These are phyloP conservation scores for Trypanosoma avium DNA, from an alignment of 208 protist species.

Conservation along the genomic window DNA sequence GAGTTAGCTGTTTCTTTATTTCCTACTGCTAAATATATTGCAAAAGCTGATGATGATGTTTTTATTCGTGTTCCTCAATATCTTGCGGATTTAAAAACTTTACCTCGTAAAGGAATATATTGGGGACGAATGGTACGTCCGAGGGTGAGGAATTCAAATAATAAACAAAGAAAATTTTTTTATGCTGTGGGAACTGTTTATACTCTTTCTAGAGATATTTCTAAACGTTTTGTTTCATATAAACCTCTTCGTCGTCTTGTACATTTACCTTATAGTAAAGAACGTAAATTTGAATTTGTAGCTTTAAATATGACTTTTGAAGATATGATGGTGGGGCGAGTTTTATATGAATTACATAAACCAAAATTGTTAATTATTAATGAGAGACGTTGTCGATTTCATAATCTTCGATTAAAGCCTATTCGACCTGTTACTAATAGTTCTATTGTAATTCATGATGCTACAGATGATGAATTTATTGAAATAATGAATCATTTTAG, in stretches of 20 bases:
- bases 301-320: neutral
- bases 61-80: constrained; percentile 50
- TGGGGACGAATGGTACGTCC: neutral
- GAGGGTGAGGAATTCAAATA: neutral
- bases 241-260: constrained; percentile 5
- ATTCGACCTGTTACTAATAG: neutral
- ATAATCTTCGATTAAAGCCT: neutral
- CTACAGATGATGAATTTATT: constrained; percentile 1
- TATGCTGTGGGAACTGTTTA: constrained; percentile 5
- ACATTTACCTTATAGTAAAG: neutral
- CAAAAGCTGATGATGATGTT: constrained; percentile 46
- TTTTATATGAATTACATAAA: neutral
- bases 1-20: constrained; percentile 30
- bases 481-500: neutral
- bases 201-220: constrained; percentile 5
- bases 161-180: neutral
- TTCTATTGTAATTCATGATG: constrained; percentile 14
- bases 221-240: neutral
- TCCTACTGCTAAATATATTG: constrained; percentile 26
- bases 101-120: constrained; percentile 16
- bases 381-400: neutral
- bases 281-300: neutral
- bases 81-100: constrained; percentile 28
- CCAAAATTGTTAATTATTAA: neutral
- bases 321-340: constrained; percentile 9